Evolutionary conservation across 805 yeast genomes (phyloP).

Genomic region (Pichia eremophila): DNA sequence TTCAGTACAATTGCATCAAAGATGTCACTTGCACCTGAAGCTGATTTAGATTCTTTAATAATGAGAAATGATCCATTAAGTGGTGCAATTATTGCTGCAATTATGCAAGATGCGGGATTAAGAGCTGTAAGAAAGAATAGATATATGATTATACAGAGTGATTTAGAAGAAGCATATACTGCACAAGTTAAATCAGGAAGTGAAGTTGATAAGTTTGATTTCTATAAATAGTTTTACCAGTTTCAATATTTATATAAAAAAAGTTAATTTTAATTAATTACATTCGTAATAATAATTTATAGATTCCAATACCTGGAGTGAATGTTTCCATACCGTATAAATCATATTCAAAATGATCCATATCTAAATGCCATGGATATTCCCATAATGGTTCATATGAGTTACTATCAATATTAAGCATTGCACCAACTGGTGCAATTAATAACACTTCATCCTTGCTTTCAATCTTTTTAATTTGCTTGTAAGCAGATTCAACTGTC

Average conservation of each 20-base stretch:
- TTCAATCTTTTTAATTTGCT: not conserved
- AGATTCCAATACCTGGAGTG: slow-evolving; percentile 57
- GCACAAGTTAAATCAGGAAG: slow-evolving; percentile 92
- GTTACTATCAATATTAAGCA: slow-evolving; percentile 4
- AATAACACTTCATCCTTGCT: slow-evolving; percentile 9
- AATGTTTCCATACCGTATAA: slow-evolving; percentile 34
- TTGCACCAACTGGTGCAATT: slow-evolving; percentile 24
- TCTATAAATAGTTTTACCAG: slow-evolving; percentile 66
- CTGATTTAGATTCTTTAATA: slow-evolving; percentile 87
- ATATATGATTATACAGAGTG: slow-evolving; percentile 91
- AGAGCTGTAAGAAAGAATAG: slow-evolving; percentile 98
- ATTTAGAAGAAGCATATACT: slow-evolving; percentile 95
- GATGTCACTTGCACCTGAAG: slow-evolving; percentile 98
- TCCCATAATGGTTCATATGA: slow-evolving; percentile 22
- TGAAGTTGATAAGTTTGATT: slow-evolving; percentile 95
- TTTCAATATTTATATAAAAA: no score
- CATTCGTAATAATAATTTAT: slow-evolving; percentile 19
- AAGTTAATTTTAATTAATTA: not conserved
- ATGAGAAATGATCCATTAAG: slow-evolving; percentile 94
- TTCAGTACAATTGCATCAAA: slow-evolving; percentile 93
- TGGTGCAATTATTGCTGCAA: slow-evolving; percentile 97
- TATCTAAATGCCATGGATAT: slow-evolving; percentile 46
- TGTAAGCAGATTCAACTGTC: not conserved
- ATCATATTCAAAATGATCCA: slow-evolving; percentile 62
- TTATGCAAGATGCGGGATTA: slow-evolving; percentile 99